phyloP scores from a whole-genome alignment of 169 alveolate genomes.

The Cryptosporidium sp. region DNA sequence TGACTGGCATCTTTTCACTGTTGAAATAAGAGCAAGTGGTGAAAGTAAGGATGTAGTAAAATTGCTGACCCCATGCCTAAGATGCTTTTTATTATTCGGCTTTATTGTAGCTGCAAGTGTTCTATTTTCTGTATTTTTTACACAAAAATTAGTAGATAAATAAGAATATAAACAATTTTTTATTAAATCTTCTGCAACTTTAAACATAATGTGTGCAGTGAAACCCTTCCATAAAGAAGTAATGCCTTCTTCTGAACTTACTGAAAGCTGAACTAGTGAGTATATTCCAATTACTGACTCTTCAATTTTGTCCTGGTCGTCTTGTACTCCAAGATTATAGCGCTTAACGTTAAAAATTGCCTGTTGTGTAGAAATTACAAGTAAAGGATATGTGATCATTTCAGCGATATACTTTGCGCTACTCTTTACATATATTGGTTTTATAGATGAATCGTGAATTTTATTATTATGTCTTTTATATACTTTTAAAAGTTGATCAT shows the following conservation, averaged over 20 bases:
- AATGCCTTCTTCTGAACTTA: slow-evolving; percentile 44
- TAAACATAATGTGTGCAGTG: slow-evolving; percentile 9
- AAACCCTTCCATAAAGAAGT: slow-evolving; percentile 58
- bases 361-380: slow-evolving; percentile 52
- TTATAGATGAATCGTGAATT: neutral
- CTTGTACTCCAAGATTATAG: neutral
- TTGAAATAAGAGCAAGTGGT: slow-evolving; percentile 50
- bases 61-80: slow-evolving; percentile 18
- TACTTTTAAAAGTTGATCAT: slow-evolving; percentile 28
- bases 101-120: neutral
- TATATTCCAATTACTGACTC: slow-evolving; percentile 22
- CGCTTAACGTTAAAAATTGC: slow-evolving; percentile 38
- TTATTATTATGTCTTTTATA: slow-evolving; percentile 19
- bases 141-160: slow-evolving; percentile 2
- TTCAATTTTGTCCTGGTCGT: neutral
- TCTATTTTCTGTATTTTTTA: neutral
- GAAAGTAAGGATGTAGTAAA: slow-evolving; percentile 40
- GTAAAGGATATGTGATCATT: slow-evolving; percentile 40
- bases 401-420: slow-evolving; percentile 52
- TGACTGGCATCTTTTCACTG: slow-evolving; percentile 52
- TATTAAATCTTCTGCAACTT: slow-evolving; percentile 35
- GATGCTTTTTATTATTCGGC: slow-evolving; percentile 29
- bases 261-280: slow-evolving; percentile 45
- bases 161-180: slow-evolving; percentile 1
- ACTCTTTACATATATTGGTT: neutral